Percentiles rank a stretch among this genome's conserved stretches.
These are phyloP conservation scores for Candida ovalis DNA, from an alignment of 805 yeast species.

Conservation along the genomic window DNA sequence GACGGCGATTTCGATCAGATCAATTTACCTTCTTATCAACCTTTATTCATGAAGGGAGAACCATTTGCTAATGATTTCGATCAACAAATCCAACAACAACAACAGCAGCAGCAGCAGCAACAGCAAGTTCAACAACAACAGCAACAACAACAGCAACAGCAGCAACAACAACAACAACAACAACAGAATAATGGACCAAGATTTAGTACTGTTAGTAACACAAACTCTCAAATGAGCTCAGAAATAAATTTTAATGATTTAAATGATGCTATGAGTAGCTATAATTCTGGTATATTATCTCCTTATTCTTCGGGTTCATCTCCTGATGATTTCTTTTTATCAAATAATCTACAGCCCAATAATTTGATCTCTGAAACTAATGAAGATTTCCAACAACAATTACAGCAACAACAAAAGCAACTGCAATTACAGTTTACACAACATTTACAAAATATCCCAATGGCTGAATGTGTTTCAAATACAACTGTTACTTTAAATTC, in stretches of 20 bases:
- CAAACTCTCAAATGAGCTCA: conserved; percentile 21
- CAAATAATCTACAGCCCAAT: conserved; percentile 6
- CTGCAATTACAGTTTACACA: conserved; percentile 2
- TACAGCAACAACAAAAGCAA: neutral
- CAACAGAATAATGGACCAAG: conserved; percentile 10
- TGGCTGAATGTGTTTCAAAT: conserved; percentile 28
- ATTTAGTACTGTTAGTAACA: conserved; percentile 17
- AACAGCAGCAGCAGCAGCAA: conserved; percentile 7
- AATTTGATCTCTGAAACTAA: conserved; percentile 3
- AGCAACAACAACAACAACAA: conserved; percentile 7
- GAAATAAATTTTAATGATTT: conserved; percentile 29
- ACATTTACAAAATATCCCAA: conserved; percentile 17
- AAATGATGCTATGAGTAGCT: conserved; percentile 29
- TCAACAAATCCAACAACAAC: conserved; percentile 5
- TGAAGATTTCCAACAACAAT: neutral
- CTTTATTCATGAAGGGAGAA: neutral
- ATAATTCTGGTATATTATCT: conserved; percentile 29
- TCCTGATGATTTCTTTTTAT: conserved; percentile 32
- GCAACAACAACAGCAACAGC: conserved; percentile 8
- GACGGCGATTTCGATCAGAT: neutral
- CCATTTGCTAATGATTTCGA: neutral
- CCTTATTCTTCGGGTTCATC: conserved; percentile 36
- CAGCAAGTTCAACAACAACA: conserved; percentile 5
- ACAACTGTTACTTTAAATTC: conserved; percentile 27
- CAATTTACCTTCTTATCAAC: neutral